Base-by-base conservation (phyloP, 2,329 filamentous ascomycete genomes). In the Penicillium janthinellum region DNA sequence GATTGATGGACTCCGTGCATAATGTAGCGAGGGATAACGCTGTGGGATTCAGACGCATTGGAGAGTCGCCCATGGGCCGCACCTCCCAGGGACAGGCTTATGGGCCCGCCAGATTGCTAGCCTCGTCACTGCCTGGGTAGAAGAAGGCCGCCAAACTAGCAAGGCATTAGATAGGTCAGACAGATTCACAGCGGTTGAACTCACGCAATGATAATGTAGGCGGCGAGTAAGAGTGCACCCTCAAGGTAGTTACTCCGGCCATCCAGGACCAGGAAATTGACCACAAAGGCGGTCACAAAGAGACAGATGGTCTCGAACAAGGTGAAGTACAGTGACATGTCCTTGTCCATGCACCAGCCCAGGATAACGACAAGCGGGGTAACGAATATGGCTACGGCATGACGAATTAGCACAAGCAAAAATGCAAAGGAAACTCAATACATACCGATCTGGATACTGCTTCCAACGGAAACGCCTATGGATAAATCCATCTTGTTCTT, bases 401-500 rank as follows among this genome's bases (percentile, higher is more conserved):
- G 20, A 2, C 4, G 14, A 12, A 51, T 66, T 47, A 70, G 63
- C 10, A 62, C 34, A 11, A 12, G 45, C 8, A 7, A 22, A 22
- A 17, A 0, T 38, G 20, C 31, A 35, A 15, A 14, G 17, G 47
- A 48, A 2, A 47, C n/a, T 15, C 4, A 35, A 44, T 4, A 62
- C 63, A 57, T 61, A 76, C 75, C 79, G 50, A 93, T 91, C 75
- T 93, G 90, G 76, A 94, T 93, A 67, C 88, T 90, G 11, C 87
- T 90, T 31, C 90, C 90, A 37, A 93, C 88, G 12, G 90, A 90
- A 11, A 93, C 89, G 71, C 90, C 90, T 64, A 93, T 92, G 3
- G 90, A 88, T 8, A 93, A 79, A 70, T 93, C 90, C 88, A 92
- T 92, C 77, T 93, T 93, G 77, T 92, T 91, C 81, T 92, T 92